These are phyloP conservation scores for Colletotrichum sp. DNA, from an alignment of 2,329 filamentous ascomycete species.

Conservation along the genomic window DNA sequence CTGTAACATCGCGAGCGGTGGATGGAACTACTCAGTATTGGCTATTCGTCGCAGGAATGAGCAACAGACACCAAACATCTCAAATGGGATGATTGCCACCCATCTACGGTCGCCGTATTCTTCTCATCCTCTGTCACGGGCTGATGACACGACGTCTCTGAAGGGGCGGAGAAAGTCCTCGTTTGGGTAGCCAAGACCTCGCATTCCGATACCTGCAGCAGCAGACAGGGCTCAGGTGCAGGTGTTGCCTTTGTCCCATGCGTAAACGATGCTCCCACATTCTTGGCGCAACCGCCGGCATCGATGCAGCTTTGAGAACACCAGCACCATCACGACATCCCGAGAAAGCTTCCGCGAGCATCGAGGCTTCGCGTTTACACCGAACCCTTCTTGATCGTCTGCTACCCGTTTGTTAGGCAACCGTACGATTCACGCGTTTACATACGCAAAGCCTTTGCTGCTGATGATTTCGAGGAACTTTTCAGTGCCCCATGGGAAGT, in stretches of 20 bases:
- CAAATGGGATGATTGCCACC: background rate
- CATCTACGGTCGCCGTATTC: background rate
- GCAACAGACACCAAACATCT: background rate
- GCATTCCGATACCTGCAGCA: background rate
- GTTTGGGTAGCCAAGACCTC: background rate
- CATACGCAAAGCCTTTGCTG: background rate
- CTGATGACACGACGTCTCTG: background rate
- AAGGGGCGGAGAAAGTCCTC: background rate
- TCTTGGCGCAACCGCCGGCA: background rate
- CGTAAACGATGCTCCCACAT: background rate
- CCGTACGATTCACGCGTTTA: background rate
- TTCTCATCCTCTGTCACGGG: background rate
- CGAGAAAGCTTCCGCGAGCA: background rate
- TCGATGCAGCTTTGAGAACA: background rate
- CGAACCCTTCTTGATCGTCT: background rate
- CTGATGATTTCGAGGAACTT: accelerated
- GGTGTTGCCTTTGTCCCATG: background rate
- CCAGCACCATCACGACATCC: background rate
- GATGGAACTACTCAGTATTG: background rate
- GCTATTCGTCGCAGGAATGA: background rate
- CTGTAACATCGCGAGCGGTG: background rate
- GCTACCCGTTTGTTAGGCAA: accelerated
- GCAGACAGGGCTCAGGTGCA: background rate
- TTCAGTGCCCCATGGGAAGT: accelerated
- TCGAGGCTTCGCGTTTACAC: background rate